Percentiles rank a stretch among this genome's conserved stretches.
Evolutionary conservation across 2,329 filamentous ascomycete genomes (phyloP).

Genomic region (Alternaria conjuncta): DNA sequence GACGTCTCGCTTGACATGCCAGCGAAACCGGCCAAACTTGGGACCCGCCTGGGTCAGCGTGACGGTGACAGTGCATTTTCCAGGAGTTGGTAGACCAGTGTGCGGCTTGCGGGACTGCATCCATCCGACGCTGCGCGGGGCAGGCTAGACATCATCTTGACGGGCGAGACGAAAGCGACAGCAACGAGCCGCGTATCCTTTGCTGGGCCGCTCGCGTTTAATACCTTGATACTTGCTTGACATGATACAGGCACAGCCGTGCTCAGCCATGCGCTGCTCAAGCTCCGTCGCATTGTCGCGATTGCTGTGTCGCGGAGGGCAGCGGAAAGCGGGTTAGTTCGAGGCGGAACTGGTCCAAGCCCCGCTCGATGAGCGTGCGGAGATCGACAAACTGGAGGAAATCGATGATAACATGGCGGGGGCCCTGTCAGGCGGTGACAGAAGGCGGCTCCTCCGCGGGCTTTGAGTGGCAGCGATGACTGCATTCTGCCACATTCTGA

Average conservation of each 20-base stretch:
- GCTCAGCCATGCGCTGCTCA: constrained; percentile 11
- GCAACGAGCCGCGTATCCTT: neutral
- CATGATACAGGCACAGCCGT: constrained; percentile 23
- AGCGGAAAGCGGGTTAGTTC: constrained; percentile 23
- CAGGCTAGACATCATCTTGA: neutral
- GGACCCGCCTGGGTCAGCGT: constrained; percentile 5
- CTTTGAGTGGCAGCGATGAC: constrained; percentile 22
- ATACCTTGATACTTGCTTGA: neutral
- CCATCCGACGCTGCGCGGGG: constrained; percentile 2
- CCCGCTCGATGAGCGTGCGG: constrained; percentile 15
- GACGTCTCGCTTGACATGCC: constrained; percentile 12
- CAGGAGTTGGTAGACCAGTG: constrained; percentile 1
- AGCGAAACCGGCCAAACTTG: neutral
- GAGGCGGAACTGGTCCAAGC: constrained; percentile 17
- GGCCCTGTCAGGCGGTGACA: constrained; percentile 29
- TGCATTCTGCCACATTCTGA: constrained; percentile 37
- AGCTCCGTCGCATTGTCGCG: constrained; percentile 21
- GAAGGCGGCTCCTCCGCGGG: neutral
- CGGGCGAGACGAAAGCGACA: neutral
- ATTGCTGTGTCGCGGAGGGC: constrained; percentile 17
- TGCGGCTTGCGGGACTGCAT: constrained; percentile 6
- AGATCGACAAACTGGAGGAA: constrained; percentile 34
- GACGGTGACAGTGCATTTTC: constrained; percentile 6
- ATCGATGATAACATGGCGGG: constrained; percentile 30
- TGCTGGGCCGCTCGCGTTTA: constrained; percentile 11